Percentiles rank a stretch among this genome's conserved stretches.
phyloP scores from a whole-genome alignment of 2,329 filamentous ascomycete species.

The Fusarium illudens region DNA sequence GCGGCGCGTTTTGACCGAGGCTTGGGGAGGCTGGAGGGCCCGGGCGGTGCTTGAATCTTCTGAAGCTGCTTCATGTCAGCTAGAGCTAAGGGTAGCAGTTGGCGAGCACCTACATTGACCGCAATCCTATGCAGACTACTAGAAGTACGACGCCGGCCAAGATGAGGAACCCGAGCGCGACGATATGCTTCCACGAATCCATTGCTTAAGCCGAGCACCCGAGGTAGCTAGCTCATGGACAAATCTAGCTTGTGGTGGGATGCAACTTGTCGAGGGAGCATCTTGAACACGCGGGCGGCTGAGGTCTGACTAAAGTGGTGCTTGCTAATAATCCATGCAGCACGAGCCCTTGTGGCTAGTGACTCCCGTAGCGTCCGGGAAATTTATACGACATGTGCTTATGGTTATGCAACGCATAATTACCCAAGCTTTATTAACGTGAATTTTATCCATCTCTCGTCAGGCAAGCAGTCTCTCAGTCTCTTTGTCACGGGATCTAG shows the following conservation, averaged over 20 bases:
- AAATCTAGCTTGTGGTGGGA: background rate
- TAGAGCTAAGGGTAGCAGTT: background rate
- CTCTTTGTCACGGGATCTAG: too few relatives aligned
- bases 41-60: constrained; percentile 60
- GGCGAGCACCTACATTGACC: constrained; percentile 58
- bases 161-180: constrained; percentile 59
- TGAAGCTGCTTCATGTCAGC: constrained; percentile 52
- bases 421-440: too few relatives aligned
- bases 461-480: too few relatives aligned
- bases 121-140: constrained; percentile 65
- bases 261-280: background rate
- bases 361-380: too few relatives aligned
- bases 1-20: constrained; percentile 67
- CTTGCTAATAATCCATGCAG: too few relatives aligned
- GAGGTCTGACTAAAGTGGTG: too few relatives aligned
- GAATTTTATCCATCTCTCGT: too few relatives aligned
- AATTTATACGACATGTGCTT: too few relatives aligned
- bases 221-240: constrained; percentile 5
- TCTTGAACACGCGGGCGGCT: background rate
- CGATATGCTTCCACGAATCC: constrained; percentile 44
- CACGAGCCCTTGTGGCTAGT: too few relatives aligned
- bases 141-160: constrained; percentile 63
- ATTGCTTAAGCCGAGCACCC: constrained; percentile 30
- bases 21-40: constrained; percentile 60
- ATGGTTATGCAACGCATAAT: too few relatives aligned